Evolutionary conservation across 2,329 filamentous ascomycete species (phyloP).

Genomic region (Dryadomyces sulphureus): DNA sequence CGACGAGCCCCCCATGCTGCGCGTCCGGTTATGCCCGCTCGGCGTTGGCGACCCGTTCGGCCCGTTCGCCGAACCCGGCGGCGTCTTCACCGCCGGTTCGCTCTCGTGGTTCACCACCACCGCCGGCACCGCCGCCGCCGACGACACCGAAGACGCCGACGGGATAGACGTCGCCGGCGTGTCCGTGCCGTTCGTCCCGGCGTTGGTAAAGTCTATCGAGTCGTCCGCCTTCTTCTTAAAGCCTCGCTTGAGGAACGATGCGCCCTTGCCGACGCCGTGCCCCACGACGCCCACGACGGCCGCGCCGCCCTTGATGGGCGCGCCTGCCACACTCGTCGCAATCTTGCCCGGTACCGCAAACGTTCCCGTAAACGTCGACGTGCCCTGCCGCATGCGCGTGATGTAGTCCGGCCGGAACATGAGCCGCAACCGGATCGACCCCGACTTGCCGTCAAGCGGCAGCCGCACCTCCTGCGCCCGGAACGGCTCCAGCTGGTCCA

Average conservation of each 20-base stretch:
- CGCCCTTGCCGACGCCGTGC: constrained; percentile 74
- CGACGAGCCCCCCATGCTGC: constrained; percentile 50
- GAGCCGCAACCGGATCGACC: constrained; percentile 65
- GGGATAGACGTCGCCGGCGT: constrained; percentile 26
- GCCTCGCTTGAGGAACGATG: constrained; percentile 77
- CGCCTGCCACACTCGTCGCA: constrained; percentile 65
- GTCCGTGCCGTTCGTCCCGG: neutral
- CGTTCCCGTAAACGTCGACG: constrained; percentile 82
- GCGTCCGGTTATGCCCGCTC: constrained; percentile 32
- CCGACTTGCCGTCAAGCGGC: constrained; percentile 76
- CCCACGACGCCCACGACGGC: constrained; percentile 58
- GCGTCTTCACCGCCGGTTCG: constrained; percentile 15
- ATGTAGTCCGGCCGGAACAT: constrained; percentile 92
- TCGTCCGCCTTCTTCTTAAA: constrained; percentile 52
- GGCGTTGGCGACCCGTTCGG: constrained; percentile 4
- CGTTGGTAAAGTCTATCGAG: constrained; percentile 17
- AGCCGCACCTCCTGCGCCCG: constrained; percentile 60
- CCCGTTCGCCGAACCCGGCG: constrained; percentile 19
- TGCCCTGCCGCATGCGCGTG: constrained; percentile 71
- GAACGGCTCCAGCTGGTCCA: constrained; percentile 76
- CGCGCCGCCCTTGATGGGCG: constrained; percentile 83
- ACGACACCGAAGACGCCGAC: no score
- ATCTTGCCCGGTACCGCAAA: constrained; percentile 81
- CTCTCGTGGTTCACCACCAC: constrained; percentile 25
- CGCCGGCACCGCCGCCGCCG: constrained; percentile 13